Evolutionary conservation across 352 stramenopile genomes (phyloP).

Genomic region (Bremia lactucae): DNA sequence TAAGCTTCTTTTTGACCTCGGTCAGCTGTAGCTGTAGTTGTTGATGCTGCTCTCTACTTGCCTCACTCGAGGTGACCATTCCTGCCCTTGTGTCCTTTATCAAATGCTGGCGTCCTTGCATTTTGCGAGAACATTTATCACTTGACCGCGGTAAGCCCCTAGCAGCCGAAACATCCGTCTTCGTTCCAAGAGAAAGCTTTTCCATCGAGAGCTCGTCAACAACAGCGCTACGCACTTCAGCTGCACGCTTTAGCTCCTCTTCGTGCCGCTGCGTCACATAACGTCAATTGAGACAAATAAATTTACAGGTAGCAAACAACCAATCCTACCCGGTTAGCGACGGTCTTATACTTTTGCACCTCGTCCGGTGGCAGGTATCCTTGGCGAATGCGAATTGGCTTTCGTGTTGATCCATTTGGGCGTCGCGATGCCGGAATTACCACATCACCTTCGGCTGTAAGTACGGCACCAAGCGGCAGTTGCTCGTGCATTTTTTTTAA

Average conservation of each 20-base stretch:
- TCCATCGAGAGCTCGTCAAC: constrained; percentile 20
- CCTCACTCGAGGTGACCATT: background rate
- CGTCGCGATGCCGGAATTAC: constrained; percentile 51
- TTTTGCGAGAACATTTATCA: background rate
- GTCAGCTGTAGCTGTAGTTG: constrained; percentile 41
- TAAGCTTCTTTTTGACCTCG: constrained; percentile 38
- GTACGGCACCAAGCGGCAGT: constrained; percentile 56
- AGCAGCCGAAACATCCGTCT: constrained; percentile 2
- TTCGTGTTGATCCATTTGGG: constrained; percentile 64
- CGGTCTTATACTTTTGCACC: constrained; percentile 67
- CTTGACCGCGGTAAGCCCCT: background rate
- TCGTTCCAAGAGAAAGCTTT: constrained; percentile 24
- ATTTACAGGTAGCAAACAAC: background rate
- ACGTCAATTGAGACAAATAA: background rate
- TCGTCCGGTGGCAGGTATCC: constrained; percentile 79
- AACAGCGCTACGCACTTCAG: background rate
- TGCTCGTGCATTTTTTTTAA: no score
- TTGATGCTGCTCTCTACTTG: constrained; percentile 5
- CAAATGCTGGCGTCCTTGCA: background rate
- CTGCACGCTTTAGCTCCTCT: constrained; percentile 11
- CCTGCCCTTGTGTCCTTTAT: background rate
- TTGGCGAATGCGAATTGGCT: constrained; percentile 70
- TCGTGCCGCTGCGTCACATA: constrained; percentile 14
- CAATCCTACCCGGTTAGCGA: constrained; percentile 40
- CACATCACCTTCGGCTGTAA: constrained; percentile 44